A percentile compares a stretch with the other conserved stretches of the same genome.
These are phyloP conservation scores for Nicotiana otophora DNA, from an alignment of 257 asterid genomes.

Conservation along the genomic window DNA sequence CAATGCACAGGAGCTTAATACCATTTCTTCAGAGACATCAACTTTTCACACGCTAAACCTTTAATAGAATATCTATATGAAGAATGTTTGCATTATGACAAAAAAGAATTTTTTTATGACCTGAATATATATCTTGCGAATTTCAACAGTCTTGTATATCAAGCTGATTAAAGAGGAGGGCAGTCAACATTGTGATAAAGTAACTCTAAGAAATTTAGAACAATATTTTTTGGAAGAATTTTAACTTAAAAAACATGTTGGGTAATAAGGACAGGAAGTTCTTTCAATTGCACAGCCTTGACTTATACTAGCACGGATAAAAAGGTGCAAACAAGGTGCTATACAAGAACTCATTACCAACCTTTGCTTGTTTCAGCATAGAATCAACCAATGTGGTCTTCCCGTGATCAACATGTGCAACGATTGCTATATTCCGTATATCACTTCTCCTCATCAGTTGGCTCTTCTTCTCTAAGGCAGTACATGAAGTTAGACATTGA, in stretches of 20 bases:
- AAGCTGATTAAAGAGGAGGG: neutral
- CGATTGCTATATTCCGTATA: conserved; percentile 88
- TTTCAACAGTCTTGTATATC: neutral
- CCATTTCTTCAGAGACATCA: neutral
- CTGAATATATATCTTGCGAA: neutral
- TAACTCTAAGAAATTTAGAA: neutral
- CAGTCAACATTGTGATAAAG: neutral
- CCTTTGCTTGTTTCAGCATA: conserved; percentile 94
- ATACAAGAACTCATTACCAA: conserved; percentile 18
- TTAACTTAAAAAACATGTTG: neutral
- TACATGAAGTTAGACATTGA: conserved; percentile 14
- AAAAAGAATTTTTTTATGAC: neutral
- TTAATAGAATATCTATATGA: neutral
- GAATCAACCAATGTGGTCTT: conserved; percentile 97
- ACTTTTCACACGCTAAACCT: neutral
- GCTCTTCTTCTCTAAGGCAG: conserved; percentile 44
- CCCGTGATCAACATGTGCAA: conserved; percentile 99
- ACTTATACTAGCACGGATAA: neutral
- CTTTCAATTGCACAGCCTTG: neutral
- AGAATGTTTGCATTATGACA: neutral
- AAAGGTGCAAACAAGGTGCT: neutral
- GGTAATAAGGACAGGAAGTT: neutral
- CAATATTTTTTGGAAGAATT: neutral
- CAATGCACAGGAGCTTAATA: neutral
- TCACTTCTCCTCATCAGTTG: conserved; percentile 73